Evolutionary conservation across 1,284 basidiomycete species (phyloP).

Genomic region (Ustilago cynodontis): DNA sequence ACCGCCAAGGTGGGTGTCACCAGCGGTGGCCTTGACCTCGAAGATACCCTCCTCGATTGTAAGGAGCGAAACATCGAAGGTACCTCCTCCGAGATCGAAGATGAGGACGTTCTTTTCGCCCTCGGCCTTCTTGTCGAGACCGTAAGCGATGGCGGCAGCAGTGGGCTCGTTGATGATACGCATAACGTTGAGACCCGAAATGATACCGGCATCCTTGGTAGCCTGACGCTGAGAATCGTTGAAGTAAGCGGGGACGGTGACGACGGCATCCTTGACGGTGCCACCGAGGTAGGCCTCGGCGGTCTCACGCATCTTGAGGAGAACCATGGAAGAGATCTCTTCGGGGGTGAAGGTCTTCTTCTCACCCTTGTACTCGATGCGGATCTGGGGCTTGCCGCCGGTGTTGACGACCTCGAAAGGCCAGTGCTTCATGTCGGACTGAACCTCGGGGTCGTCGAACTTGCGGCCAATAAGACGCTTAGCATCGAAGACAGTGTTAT

Average conservation of each 20-base stretch:
- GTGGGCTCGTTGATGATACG: constrained; percentile 98
- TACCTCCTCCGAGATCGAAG: constrained; percentile 98
- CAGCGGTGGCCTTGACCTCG: constrained; percentile 98
- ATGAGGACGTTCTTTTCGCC: constrained; percentile 94
- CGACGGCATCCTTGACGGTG: constrained; percentile 86
- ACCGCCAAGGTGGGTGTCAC: constrained; percentile 98
- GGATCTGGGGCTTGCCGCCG: constrained; percentile 85
- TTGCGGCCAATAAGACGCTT: constrained; percentile 91
- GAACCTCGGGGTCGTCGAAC: constrained; percentile 87
- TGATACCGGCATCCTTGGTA: constrained; percentile 92
- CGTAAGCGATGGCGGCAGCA: constrained; percentile 93
- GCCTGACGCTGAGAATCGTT: constrained; percentile 97
- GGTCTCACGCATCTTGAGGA: constrained; percentile 97
- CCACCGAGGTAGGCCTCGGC: constrained; percentile 94
- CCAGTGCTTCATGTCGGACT: constrained; percentile 94
- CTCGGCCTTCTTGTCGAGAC: constrained; percentile 84
- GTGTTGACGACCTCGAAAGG: constrained; percentile 90
- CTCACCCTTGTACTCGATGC: constrained; percentile 90
- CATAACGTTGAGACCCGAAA: constrained; percentile 89
- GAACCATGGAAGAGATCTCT: constrained; percentile 97
- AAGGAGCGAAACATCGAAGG: constrained; percentile 97
- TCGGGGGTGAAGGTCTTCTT: constrained; percentile 93
- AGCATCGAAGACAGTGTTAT: constrained; percentile 80
- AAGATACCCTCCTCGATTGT: constrained; percentile 99
- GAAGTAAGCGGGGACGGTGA: constrained; percentile 94